These are phyloP conservation scores for Lolium rigidum DNA, from an alignment of 176 grass and related monocot species.

Conservation along the genomic window DNA sequence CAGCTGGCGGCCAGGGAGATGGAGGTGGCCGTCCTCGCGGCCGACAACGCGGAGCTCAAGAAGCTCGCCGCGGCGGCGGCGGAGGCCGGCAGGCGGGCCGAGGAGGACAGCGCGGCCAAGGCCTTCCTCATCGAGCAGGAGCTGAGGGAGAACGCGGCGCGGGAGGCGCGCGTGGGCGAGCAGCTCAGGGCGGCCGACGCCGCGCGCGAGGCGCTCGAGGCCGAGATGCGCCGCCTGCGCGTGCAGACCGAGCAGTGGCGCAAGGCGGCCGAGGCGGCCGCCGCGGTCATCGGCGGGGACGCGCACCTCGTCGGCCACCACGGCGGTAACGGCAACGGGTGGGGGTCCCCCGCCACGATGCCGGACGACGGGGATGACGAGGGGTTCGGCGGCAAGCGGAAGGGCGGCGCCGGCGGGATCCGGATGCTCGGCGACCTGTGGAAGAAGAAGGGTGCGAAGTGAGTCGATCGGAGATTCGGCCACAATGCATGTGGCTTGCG, in stretches of 20 bases:
- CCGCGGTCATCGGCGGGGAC: conserved; percentile 71
- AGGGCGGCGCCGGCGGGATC: conserved; percentile 73
- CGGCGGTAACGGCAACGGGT: conserved; percentile 51
- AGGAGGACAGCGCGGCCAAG: conserved; percentile 44
- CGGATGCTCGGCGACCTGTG: conserved; percentile 93
- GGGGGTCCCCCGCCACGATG: conserved; percentile 52
- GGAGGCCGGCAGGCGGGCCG: too few relatives aligned
- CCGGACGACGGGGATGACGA: conserved; percentile 68
- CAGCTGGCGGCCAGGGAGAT: conserved; percentile 67
- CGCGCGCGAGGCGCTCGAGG: conserved; percentile 64
- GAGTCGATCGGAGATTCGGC: too few relatives aligned
- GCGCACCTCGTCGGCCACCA: conserved; percentile 47
- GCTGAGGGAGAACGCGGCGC: conserved; percentile 47
- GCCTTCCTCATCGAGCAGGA: conserved; percentile 37
- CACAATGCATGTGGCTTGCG: too few relatives aligned
- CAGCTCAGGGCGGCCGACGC: conserved; percentile 59
- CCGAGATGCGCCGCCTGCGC: conserved; percentile 77
- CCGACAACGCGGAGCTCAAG: conserved; percentile 76
- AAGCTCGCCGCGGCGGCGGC: conserved; percentile 52
- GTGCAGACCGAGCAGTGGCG: conserved; percentile 96
- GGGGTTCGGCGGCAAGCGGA: conserved; percentile 57
- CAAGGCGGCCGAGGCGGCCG: conserved; percentile 84
- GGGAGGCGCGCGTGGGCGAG: conserved; percentile 53
- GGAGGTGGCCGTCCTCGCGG: conserved; percentile 52
- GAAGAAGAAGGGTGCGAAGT: conserved; percentile 85